Evolutionary conservation across 169 alveolate genomes (phyloP).

Genomic region (Plasmodium inui): DNA sequence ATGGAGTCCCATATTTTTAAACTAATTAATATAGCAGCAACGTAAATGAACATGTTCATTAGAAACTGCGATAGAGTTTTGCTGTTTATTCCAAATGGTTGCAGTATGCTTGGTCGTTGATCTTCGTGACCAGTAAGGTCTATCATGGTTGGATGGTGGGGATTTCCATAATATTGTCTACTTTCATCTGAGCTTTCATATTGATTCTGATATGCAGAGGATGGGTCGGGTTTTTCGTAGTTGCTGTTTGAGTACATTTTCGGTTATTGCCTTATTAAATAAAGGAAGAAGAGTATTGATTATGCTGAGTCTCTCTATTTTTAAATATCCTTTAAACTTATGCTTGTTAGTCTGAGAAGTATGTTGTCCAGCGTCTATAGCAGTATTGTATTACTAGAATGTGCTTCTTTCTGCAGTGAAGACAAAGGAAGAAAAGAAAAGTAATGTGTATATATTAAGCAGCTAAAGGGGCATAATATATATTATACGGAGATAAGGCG

Average conservation of each 20-base stretch:
- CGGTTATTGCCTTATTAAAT: not conserved
- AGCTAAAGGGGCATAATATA: not conserved
- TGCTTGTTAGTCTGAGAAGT: not conserved
- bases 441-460: not conserved
- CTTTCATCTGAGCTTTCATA: not conserved
- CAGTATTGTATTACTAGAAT: not conserved
- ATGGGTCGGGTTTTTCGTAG: not conserved
- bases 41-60: constrained; percentile 1
- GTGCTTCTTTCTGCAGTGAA: not conserved
- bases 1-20: constrained; percentile 17
- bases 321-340: not conserved
- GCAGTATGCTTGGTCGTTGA: not conserved
- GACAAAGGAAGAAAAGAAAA: not conserved
- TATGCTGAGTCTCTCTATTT: not conserved
- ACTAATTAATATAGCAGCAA: constrained; percentile 8
- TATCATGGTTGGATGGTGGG: constrained; percentile 1
- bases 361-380: not conserved
- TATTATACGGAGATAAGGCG: not conserved
- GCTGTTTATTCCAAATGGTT: constrained; percentile 15
- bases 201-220: not conserved
- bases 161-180: not conserved
- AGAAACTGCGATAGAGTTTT: not conserved
- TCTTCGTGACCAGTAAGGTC: not conserved
- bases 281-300: not conserved
- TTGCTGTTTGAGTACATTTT: not conserved